Conservation (phyloP, 2,329 filamentous ascomycete species). For the Apiospora kogelbergensis region DNA sequence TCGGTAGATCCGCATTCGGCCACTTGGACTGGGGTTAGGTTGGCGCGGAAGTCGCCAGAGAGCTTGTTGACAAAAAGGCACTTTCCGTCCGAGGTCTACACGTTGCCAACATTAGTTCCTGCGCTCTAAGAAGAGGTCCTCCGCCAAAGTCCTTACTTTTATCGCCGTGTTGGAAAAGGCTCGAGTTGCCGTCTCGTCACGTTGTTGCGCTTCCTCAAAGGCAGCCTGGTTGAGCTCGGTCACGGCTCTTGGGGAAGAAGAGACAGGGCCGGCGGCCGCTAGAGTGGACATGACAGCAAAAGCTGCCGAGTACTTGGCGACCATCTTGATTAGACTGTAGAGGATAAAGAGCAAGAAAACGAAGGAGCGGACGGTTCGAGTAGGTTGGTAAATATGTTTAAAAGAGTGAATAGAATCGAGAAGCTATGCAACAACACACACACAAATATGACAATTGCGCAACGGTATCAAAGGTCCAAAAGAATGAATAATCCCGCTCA, state of each 20-base stretch:
- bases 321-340: constrained; percentile 8
- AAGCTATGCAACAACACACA: neutral
- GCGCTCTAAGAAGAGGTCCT: neutral
- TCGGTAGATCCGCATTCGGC: constrained; percentile 39
- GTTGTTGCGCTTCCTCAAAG: constrained; percentile 41
- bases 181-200: constrained; percentile 41
- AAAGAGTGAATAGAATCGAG: constrained; percentile 4
- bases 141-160: constrained; percentile 24
- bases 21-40: constrained; percentile 43
- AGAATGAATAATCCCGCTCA: constrained; percentile 17
- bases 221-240: constrained; percentile 36
- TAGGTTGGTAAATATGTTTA: neutral
- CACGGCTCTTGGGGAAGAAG: constrained; percentile 29
- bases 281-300: constrained; percentile 10
- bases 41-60: constrained; percentile 45
- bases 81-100: constrained; percentile 39
- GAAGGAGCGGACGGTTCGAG: neutral
- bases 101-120: constrained; percentile 10
- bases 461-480: constrained; percentile 10
- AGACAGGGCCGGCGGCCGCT: constrained; percentile 20
- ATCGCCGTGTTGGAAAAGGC: constrained; percentile 40
- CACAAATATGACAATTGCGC: neutral
- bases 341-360: neutral
- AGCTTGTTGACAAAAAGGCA: constrained; percentile 43
- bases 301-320: constrained; percentile 12